Base-by-base conservation (phyloP, 2,329 filamentous ascomycete species). In the Tolypocladium album region DNA sequence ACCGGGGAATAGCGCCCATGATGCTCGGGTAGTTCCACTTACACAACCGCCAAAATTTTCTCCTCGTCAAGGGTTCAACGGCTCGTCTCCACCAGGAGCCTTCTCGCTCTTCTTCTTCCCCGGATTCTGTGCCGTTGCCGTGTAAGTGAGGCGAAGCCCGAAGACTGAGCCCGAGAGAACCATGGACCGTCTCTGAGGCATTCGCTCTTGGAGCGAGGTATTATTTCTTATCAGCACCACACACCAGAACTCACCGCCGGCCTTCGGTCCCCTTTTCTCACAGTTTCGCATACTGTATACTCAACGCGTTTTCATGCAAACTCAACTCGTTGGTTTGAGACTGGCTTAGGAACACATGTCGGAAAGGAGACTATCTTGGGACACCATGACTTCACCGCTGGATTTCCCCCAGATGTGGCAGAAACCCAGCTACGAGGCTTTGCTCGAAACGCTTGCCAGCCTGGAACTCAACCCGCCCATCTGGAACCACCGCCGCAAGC, bases 371-470 rank as follows among this genome's bases (percentile, higher is more conserved):
- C 6, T 20, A 22, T 1, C 50, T 22, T 15, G 50, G 50, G 11
- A 22, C 20, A 15, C 20, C 31, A 73, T 71, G 68, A 66, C 31
- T 64, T 73, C 39, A 69, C 74, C 58, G 67, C 74, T 60, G 61
- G 89, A 93, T 69, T 83, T 96, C 34, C 90, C 92, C n/a, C 89
- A 92, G 68, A 80, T 93, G 63, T 90, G 92, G 81, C 83, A 88
- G 67, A 88, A 84, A 68, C 92, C 92, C 8, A 78, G 85, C 24
- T 86, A 84, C 61, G 75, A 78, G 39, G 78, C 81, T 5, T 79
- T 97, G 55, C 74, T 90, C 57, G 74, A 79, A 34, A 83, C 84
- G 34, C 82, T 97, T n/a, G 75, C 82, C 40, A 76, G 83, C 36
- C 80, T 96, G 42, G 81, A 84, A 61, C 75, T 88, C 42, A 80